Base-by-base conservation (phyloP, 2,329 filamentous ascomycete genomes). In the Fonsecaea multimorphosa region DNA sequence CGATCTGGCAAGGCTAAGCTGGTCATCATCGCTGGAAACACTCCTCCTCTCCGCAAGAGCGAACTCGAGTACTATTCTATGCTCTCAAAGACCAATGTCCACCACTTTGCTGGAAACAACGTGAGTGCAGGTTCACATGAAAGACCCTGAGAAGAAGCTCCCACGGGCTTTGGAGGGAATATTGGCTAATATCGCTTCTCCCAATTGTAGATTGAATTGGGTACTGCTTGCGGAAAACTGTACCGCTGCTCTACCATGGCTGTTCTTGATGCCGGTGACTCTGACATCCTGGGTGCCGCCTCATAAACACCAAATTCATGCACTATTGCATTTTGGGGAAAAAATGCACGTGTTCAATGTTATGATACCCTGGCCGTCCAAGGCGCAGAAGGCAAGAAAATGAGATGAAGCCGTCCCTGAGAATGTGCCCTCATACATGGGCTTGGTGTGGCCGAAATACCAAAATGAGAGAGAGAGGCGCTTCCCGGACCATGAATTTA, bases 71-170 rank as follows among this genome's bases (percentile, higher is more conserved):
- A 86, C 84, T 75, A 73, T 74, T 72, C 63, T 16, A 68, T 69
- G 66, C 65, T 70, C 11, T 68, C 67, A 52, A 70, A 98, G 89
- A 92, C 90, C 76, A 89, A 91, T 73, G 94, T 98, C 78, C 94
- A 98, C 87, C 95, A 99, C 87, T 98, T 97, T 86, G 87, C 87
- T 75, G 95, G 95, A 78, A 97, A 96, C 90, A 98, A 98, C 89
- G 94, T 98, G 90, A 90, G 94, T 92, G 55, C 44, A 49, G 2
- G 36, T 60, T 52, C 46, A 67, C 56, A 51, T 16, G 53, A 3
- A 61, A 83, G 84, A 83, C 91, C 92, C 92, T 91, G 91, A 89
- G 92, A 96, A 93, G 89, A 94, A 93, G 92, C 91, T 89, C 85
- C 71, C 76, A 60, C 75, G 84, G 89, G 88, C 91, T 95, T 95